A percentile compares a stretch with the other conserved stretches of the same genome.
Conservation (phyloP, 192 early-diverging fungal genomes). For the Rhizophagus clarus region DNA sequence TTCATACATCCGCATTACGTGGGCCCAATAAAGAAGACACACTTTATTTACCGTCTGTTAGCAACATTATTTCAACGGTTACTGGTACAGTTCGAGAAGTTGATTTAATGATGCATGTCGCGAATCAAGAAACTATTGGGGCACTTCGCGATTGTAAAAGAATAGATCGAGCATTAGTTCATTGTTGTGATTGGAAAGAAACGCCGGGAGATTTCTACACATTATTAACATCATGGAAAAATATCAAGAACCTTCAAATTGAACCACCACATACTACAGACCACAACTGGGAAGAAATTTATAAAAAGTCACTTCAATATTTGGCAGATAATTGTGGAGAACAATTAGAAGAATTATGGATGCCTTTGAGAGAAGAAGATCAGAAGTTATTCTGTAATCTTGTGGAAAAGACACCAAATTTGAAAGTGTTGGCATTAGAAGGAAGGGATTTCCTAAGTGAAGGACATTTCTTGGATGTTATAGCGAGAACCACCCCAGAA, state of each 20-base stretch:
- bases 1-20: slow-evolving; percentile 12
- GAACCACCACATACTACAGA: slow-evolving; percentile 4
- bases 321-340: slow-evolving; percentile 10
- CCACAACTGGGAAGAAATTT: neutral
- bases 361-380: slow-evolving; percentile 15
- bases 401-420: slow-evolving; percentile 16
- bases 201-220: neutral
- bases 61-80: slow-evolving; percentile 9
- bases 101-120: slow-evolving; percentile 22
- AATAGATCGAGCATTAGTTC: slow-evolving; percentile 16
- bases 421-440: slow-evolving; percentile 19
- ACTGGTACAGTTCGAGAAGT: slow-evolving; percentile 7
- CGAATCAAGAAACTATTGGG: slow-evolving; percentile 18
- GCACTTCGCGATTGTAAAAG: slow-evolving; percentile 8
- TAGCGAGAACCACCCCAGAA: slow-evolving; percentile 12
- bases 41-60: slow-evolving; percentile 12
- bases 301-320: slow-evolving; percentile 11
- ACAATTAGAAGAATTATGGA: slow-evolving; percentile 21
- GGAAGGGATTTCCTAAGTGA: slow-evolving; percentile 1
- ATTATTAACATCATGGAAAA: slow-evolving; percentile 18
- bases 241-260: slow-evolving; percentile 16
- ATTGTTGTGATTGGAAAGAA: slow-evolving; percentile 8
- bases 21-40: slow-evolving; percentile 15
- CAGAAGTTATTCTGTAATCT: slow-evolving; percentile 18
- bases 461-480: neutral